Evolutionary conservation across 306 rosid genomes (phyloP), one percentile per base, ranked within the genome.

Genomic region (Sicyos baderoa): DNA sequence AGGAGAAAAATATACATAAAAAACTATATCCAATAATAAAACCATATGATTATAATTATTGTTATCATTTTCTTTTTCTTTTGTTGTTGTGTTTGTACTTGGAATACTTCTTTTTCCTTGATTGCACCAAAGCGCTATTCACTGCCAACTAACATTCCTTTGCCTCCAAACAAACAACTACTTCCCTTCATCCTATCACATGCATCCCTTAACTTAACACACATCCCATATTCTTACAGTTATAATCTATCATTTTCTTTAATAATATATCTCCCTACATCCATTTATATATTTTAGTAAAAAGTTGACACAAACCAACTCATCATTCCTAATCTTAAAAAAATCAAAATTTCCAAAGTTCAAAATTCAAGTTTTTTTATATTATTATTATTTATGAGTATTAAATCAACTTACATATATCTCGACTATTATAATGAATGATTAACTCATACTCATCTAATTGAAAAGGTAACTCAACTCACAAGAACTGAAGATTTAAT

Each of bases 91-190:
- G 12, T 8, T 5, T 62, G 68, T 44, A 44, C 53, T 42, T 65
- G 18, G 54, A 40, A 60, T 32, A 12, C 21, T 21, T 65, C 70
- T 35, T 65, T 21, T 19, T 65, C n/a, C n/a, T 65, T 65, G 18
- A 45, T 65, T 19, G 35, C 51, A 4, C 54, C 45, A 40, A 16
- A 29, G 48, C n/a, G 66, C 45, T 35, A 60, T 60, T 62, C 68
- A 62, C 8, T 59, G 37, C 54, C 70, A 65, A 65, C 52, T 45
- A 65, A 65, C 70, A 65, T 65, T 65, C 70, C 70, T 19, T 65
- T 65, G 11, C 69, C 14, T 40, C 47, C 32, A 63, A 18, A 63
- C 47, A 17, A 51, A 40, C 69, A 63, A 63, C 32, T 19, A 3
- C 32, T 40, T 42, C 69, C 9, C 47, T 37, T 65, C 70, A 19